Evolutionary conservation across 306 rosid species (phyloP), one percentile per base, ranked within the genome.

Genomic region (Myrica gale): DNA sequence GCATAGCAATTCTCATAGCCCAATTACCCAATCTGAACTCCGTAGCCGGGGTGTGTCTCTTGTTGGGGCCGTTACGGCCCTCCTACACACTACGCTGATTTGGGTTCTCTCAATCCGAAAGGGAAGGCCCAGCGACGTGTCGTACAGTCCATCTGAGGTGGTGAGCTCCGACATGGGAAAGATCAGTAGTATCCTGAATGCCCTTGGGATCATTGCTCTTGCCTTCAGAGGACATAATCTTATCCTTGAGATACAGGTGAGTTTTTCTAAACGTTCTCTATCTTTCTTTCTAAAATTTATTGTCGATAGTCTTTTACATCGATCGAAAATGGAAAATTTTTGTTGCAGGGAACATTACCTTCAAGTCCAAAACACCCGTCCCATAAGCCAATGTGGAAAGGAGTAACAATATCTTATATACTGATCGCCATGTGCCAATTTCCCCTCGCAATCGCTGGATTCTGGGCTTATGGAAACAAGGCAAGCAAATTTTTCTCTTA

Each of bases 211-310:
- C 76, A 77, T 88, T 71, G 4, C 85, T 17, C 83, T 90, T 7
- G 50, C 85, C 1, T 88, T 88, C 73, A 82, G 89, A 84, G 97
- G 97, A 9, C 97, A 92, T 42, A 92, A 92, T 55, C 63, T 92
- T 71, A 37, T 90, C 65, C 97, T 90, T 39, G 97, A 92, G 82
- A 90, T 92, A 41, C 96, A 92, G 90, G 94, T 76, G n/a, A 72
- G 77, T 19, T 7, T 2, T 17, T 37, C 13, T 26, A 26, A 26
- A 26, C 32, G 32, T 26, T 26, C 5, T n/a, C n/a, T 4, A 0
- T 57, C 50, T 69, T 1, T 39, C 15, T 69, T 69, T 32, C 37
- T 32, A 32, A 32, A 2, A 2, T 32, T 32, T 32, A 2, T 32
- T 32, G 2, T 32, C 37, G 3, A 0, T 32, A 32, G 2, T 32